Evolutionary conservation across 345 rosid species (phyloP).

Genomic region (Sapria himalayana): DNA sequence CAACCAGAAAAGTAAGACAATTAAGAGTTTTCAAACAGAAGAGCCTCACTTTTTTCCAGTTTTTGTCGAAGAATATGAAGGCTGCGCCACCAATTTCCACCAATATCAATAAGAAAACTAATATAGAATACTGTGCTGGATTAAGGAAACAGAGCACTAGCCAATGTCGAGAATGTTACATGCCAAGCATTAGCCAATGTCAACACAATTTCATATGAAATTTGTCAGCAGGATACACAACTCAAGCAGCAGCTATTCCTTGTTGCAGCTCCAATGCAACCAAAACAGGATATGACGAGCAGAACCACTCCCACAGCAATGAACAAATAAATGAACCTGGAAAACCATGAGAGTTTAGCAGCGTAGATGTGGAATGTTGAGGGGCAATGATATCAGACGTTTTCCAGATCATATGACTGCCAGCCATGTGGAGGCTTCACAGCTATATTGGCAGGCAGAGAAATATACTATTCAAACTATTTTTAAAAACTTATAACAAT

Average conservation of each 20-base stretch:
- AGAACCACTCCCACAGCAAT: conserved; percentile 67
- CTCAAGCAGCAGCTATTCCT: conserved; percentile 79
- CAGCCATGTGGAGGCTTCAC: too few relatives aligned
- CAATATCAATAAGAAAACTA: conserved; percentile 72
- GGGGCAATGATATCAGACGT: too few relatives aligned
- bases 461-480: too few relatives aligned
- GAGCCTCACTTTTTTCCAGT: conserved; percentile 81
- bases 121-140: conserved; percentile 37
- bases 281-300: conserved; percentile 73
- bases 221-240: conserved; percentile 73
- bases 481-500: too few relatives aligned
- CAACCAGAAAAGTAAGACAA: not conserved
- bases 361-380: conserved; percentile 4
- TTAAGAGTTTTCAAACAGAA: conserved; percentile 2
- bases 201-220: too few relatives aligned
- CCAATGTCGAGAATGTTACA: too few relatives aligned
- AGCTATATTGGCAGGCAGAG: too few relatives aligned
- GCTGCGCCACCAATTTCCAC: conserved; percentile 83
- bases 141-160: conserved; percentile 36
- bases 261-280: conserved; percentile 63
- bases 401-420: too few relatives aligned
- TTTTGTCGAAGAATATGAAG: conserved; percentile 66
- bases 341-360: conserved; percentile 7
- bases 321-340: conserved; percentile 89
- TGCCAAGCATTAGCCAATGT: too few relatives aligned